Evolutionary conservation across 768 basidiomycete species (phyloP), one percentile per base, ranked within the genome.

Genomic region (Lactarius akahatsu): DNA sequence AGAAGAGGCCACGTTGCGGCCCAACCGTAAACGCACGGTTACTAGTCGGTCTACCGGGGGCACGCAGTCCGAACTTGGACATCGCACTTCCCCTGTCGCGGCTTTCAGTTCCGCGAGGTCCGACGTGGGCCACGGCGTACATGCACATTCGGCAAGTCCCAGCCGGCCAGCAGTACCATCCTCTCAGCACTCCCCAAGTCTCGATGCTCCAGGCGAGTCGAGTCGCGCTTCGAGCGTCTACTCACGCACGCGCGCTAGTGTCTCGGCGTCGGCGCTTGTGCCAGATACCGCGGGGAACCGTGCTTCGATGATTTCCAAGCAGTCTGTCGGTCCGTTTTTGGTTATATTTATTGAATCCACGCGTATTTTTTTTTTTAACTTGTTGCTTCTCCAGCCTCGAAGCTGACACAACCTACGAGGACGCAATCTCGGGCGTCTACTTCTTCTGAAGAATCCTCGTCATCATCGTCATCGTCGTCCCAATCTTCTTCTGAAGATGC

Each of bases 401-500:
- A 54, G 34, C 38, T 47, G 16, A 54, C 30, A 15, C 57, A 62
- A 5, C 28, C 28, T 26, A 47, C 67, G 36, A 67, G 68, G 36
- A 43, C 68, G 10, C 55, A 77, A 68, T 70, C 72, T 9, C 69
- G 69, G 20, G 52, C 59, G 18, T 69, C 72, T 1, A 69, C 66
- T 32, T 72, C 71, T 23, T 72, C 71, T 9, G 73, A 75, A 50
- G 47, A 50, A n/a, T n/a, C n/a, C n/a, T n/a, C n/a, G n/a, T n/a
- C n/a, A 16, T 73, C 76, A 23, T 73, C 75, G 7, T 50, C 55
- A 15, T 55, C 54, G 13, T 30, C 13, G 13, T 74, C 75, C 40
- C 83, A 81, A 30, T 85, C 84, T 61, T 80, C 80, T n/a, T 78
- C 74, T 1, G 83, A 89, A 65, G 80, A 87, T 69, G 82, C 85